Conservation (phyloP, 2,329 filamentous ascomycete species). For the Colletotrichum filicis region DNA sequence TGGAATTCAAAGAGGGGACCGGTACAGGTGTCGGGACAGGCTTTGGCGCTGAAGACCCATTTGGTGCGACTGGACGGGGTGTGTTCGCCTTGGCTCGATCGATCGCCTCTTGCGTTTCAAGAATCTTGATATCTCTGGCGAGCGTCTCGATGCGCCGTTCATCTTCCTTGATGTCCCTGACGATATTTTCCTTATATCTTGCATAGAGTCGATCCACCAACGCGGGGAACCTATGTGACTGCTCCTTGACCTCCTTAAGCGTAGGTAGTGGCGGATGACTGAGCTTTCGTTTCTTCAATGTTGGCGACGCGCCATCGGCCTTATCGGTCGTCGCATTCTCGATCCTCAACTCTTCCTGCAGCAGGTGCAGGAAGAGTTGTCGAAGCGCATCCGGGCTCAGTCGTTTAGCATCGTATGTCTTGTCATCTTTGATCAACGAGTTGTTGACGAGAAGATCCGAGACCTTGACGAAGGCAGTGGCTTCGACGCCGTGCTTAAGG, state of each 20-base stretch:
- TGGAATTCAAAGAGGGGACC: slow-evolving; percentile 9
- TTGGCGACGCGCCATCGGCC: slow-evolving; percentile 54
- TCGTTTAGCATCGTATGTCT: slow-evolving; percentile 77
- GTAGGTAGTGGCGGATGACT: slow-evolving; percentile 72
- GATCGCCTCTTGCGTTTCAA: slow-evolving; percentile 62
- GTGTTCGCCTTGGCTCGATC: slow-evolving; percentile 34
- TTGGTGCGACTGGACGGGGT: background rate
- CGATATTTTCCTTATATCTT: slow-evolving; percentile 75
- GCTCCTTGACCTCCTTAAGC: slow-evolving; percentile 73
- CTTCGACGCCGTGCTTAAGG: slow-evolving; percentile 72
- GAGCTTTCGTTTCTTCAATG: slow-evolving; percentile 80
- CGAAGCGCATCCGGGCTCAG: slow-evolving; percentile 83
- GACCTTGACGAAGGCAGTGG: slow-evolving; percentile 75
- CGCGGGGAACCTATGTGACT: slow-evolving; percentile 74
- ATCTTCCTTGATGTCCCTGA: slow-evolving; percentile 78
- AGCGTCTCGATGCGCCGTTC: slow-evolving; percentile 75
- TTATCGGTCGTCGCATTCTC: slow-evolving; percentile 55
- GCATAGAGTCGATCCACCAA: slow-evolving; percentile 81
- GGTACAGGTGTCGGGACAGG: slow-evolving; percentile 24
- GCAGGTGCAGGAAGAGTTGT: slow-evolving; percentile 79
- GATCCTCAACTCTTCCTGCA: slow-evolving; percentile 76
- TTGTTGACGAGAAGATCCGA: slow-evolving; percentile 81
- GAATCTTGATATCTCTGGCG: slow-evolving; percentile 73
- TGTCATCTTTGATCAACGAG: slow-evolving; percentile 75
- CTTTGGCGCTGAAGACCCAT: slow-evolving; percentile 5